A percentile compares a stretch with the other conserved stretches of the same genome.
Conservation (phyloP, 2,329 filamentous ascomycete species). For the Xylariaceae sp. region DNA sequence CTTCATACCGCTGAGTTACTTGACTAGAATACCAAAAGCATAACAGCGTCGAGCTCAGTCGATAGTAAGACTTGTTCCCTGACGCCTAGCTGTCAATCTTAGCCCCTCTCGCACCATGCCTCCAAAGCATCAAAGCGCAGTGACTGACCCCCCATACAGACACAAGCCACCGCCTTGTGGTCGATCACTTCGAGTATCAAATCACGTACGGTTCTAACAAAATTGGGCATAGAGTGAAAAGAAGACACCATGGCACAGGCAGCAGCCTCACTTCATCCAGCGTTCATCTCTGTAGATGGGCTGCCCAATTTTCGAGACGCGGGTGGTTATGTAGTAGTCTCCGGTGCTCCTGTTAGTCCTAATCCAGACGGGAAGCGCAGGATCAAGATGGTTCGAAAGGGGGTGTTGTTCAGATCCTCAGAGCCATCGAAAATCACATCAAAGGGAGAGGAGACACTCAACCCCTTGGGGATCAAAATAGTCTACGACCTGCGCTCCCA, state of each 20-base stretch:
- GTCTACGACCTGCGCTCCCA: slow-evolving; percentile 31
- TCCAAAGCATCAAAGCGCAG: too few relatives aligned
- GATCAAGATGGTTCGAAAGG: slow-evolving; percentile 42
- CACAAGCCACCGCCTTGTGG: too few relatives aligned
- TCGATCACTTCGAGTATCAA: too few relatives aligned
- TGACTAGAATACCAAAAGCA: too few relatives aligned
- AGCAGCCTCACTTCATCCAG: slow-evolving; percentile 32
- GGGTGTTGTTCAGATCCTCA: slow-evolving; percentile 63
- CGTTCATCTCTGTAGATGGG: slow-evolving; percentile 51
- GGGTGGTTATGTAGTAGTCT: slow-evolving; percentile 51
- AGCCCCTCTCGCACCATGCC: too few relatives aligned
- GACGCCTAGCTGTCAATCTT: too few relatives aligned
- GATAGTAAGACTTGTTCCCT: too few relatives aligned
- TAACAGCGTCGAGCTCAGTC: too few relatives aligned
- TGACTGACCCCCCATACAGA: too few relatives aligned
- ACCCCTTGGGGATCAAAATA: slow-evolving; percentile 54
- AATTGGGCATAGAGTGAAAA: background rate
- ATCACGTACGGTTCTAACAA: too few relatives aligned
- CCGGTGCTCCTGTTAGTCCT: slow-evolving; percentile 11
- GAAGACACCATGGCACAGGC: background rate
- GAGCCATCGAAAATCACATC: slow-evolving; percentile 58
- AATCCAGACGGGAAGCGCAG: slow-evolving; percentile 4
- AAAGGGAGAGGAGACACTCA: slow-evolving; percentile 48
- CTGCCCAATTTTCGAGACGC: slow-evolving; percentile 67
- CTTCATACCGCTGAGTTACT: too few relatives aligned